These are phyloP conservation scores for Solanum medicagineum DNA, from an alignment of 257 asterid genomes.

Conservation along the genomic window DNA sequence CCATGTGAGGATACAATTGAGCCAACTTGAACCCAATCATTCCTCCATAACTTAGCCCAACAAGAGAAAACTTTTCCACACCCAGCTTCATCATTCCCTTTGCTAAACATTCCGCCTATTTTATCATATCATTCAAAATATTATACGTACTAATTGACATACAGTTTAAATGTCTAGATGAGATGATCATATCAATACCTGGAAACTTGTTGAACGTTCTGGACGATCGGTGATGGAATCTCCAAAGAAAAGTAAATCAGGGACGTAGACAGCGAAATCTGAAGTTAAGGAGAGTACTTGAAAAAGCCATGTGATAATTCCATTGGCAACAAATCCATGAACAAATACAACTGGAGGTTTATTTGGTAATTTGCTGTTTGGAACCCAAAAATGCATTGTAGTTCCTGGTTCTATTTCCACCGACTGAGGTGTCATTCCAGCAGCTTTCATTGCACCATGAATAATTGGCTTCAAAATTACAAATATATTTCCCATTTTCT, in stretches of 20 bases:
- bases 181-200: background rate
- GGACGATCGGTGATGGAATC: background rate
- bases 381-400: slow-evolving; percentile 7
- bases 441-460: background rate
- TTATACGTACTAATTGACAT: background rate
- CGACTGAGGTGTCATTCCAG: background rate
- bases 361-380: background rate
- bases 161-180: background rate
- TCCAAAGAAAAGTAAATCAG: slow-evolving; percentile 9
- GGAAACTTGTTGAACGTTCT: background rate
- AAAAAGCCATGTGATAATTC: slow-evolving; percentile 2
- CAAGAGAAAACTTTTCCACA: slow-evolving; percentile 11
- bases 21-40: slow-evolving; percentile 12
- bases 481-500: background rate
- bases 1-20: slow-evolving; percentile 6
- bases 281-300: background rate
- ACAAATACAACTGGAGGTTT: background rate
- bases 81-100: slow-evolving; percentile 20
- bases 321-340: slow-evolving; percentile 5
- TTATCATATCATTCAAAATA: background rate
- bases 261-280: slow-evolving; percentile 1
- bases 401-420: slow-evolving; percentile 18
- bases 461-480: background rate
- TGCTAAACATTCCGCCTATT: slow-evolving; percentile 3
- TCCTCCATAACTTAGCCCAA: slow-evolving; percentile 24